These are phyloP conservation scores for Flammula alnicola DNA, from an alignment of 1,284 basidiomycete genomes.

Conservation along the genomic window DNA sequence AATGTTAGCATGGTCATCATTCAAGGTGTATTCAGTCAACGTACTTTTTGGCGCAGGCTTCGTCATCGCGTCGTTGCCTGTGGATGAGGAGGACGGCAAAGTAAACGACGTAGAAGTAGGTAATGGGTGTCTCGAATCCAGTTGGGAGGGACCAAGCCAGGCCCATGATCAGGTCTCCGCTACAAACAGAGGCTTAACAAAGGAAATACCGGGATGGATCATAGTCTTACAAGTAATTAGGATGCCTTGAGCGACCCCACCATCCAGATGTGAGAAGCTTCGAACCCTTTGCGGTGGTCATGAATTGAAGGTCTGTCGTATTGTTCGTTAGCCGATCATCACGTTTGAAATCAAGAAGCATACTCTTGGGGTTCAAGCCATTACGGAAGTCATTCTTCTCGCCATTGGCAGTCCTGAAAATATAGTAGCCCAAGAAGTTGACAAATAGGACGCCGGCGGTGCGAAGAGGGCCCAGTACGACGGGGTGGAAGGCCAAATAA, in stretches of 20 bases:
- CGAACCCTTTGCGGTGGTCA: constrained; percentile 86
- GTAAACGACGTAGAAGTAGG: constrained; percentile 95
- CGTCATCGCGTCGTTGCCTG: constrained; percentile 91
- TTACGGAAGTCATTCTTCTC: constrained; percentile 98
- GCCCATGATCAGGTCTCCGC: constrained; percentile 90
- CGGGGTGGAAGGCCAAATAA: constrained; percentile 88
- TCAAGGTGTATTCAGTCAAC: too few species aligned
- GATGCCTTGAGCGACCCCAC: constrained; percentile 96
- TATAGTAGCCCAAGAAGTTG: constrained; percentile 85
- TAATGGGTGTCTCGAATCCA: constrained; percentile 89
- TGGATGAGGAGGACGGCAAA: constrained; percentile 92
- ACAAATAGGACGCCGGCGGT: constrained; percentile 68
- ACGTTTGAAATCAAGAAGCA: too few species aligned
- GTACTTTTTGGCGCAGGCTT: constrained; percentile 88
- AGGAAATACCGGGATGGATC: background rate
- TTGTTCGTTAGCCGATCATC: too few species aligned
- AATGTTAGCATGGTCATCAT: too few species aligned
- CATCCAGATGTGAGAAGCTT: constrained; percentile 94
- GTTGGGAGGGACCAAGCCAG: constrained; percentile 94
- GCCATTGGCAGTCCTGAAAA: constrained; percentile 88
- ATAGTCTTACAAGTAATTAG: constrained; percentile 85
- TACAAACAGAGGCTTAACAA: constrained; percentile 29
- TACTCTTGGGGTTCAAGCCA: constrained; percentile 92
- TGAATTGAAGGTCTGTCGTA: constrained; percentile 84
- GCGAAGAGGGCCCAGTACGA: constrained; percentile 75